Base-by-base conservation (phyloP, 2,329 filamentous ascomycete species). In the Exophiala aquamarina region DNA sequence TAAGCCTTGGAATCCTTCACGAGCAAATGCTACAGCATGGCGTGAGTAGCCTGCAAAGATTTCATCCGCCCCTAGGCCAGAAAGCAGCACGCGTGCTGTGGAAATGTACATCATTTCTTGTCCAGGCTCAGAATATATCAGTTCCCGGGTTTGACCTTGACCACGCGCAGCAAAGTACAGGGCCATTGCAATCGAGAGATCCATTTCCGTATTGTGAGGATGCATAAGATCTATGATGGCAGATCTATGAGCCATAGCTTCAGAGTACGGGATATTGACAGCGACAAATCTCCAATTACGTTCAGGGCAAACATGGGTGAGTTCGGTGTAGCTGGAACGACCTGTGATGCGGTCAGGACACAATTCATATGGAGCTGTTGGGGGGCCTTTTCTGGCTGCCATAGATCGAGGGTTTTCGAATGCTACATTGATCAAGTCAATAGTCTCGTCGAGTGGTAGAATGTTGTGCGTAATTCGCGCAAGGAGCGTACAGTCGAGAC, bases 141-240 rank as follows among this genome's bases (percentile, higher is more conserved):
- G n/a, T n/a, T n/a, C n/a, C n/a, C n/a, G n/a, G n/a, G n/a, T n/a
- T n/a, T n/a, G n/a, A n/a, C n/a, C 89, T 41, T 71, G 66, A 1
- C 90, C 92, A 31, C 89, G 80, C 0, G 92, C 84, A 4, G 93
- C 90, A 70, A 98, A 98, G 66, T 96, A 97, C n/a, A 98, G 75
- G 0, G 93, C 93, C 59, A 81, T 86, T 0, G 88, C 87, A 59
- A 98, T 98, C 3, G 93, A 98, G 1, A 98, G 75, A 61, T 98
- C 93, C 93, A 98, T 98, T 68, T 98, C 93, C 0, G 93, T 98
- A 57, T 95, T 92, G 67, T 98, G 93, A 0, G 93, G 93, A 58
- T 86, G 77, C 65, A 98, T 96, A 14, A 98, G 74, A 2, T 81
- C 77, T 29, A 91, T 78, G 15, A 98, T 79, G 19, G 76, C 77